These are phyloP conservation scores for Cladosporium colombiae DNA, from an alignment of 2,329 filamentous ascomycete genomes.

Conservation along the genomic window DNA sequence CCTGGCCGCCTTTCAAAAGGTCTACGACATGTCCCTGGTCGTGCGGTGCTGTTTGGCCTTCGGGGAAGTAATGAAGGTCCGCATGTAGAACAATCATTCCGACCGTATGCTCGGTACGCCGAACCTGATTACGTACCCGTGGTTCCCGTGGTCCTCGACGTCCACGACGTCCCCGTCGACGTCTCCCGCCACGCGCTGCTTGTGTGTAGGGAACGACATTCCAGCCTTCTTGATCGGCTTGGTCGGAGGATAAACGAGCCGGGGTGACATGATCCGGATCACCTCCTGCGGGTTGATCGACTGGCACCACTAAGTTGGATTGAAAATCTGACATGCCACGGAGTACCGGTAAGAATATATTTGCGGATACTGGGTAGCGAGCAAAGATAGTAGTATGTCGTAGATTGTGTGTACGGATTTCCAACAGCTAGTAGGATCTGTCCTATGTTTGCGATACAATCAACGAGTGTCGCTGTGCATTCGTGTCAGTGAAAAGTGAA, in stretches of 20 bases:
- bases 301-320: no score
- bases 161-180: no score
- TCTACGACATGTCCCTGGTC: not conserved
- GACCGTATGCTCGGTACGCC: not conserved
- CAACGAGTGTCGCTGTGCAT: not conserved
- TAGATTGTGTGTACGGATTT: not conserved
- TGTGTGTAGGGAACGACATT: no score
- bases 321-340: not conserved
- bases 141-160: no score
- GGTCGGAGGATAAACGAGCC: not conserved
- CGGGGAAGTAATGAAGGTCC: not conserved
- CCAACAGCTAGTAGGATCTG: not conserved
- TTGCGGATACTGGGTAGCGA: not conserved
- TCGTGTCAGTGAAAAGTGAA: not conserved
- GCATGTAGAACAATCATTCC: not conserved
- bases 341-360: not conserved
- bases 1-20: not conserved
- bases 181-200: no score
- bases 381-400: not conserved
- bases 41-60: not conserved
- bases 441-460: not conserved
- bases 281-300: no score
- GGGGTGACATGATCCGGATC: not conserved
- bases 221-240: not conserved
- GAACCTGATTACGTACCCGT: no score